A percentile compares a stretch with the other conserved stretches of the same genome.
phyloP scores from a whole-genome alignment of 2,329 filamentous ascomycete species.

The Neonectria neomacrospora region DNA sequence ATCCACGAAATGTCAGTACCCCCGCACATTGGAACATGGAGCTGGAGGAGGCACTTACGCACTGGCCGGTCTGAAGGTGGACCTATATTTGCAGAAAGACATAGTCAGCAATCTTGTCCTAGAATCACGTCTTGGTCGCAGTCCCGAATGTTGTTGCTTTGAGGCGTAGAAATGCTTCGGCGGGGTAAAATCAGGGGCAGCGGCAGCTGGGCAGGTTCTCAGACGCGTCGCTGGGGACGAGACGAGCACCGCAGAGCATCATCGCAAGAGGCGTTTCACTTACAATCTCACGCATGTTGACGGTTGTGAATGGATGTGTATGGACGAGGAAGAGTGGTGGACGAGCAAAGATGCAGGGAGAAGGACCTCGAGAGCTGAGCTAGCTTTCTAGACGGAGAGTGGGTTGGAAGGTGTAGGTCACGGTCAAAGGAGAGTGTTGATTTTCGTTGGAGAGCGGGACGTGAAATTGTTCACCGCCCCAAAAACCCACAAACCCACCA shows the following conservation, averaged over 20 bases:
- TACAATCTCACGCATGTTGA: conserved; percentile 69
- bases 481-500: conserved; percentile 17
- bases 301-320: conserved; percentile 42
- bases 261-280: conserved; percentile 23
- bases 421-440: conserved; percentile 47
- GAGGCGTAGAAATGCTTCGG: conserved; percentile 38
- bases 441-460: conserved; percentile 48
- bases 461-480: conserved; percentile 51
- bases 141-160: conserved; percentile 30
- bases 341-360: conserved; percentile 36
- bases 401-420: conserved; percentile 45
- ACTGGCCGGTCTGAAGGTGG: conserved; percentile 99
- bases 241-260: conserved; percentile 28
- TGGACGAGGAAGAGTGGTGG: conserved; percentile 42
- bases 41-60: conserved; percentile 69
- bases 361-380: conserved; percentile 48
- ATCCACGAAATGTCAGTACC: conserved; percentile 52
- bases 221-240: conserved; percentile 53
- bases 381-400: conserved; percentile 49
- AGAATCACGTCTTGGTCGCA: conserved; percentile 18
- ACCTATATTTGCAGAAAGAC: conserved; percentile 75
- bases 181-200: conserved; percentile 54
- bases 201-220: conserved; percentile 30
- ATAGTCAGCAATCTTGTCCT: conserved; percentile 63
- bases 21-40: conserved; percentile 8